Conservation (phyloP, 208 protist species). For the Leishmania aethiopica region DNA sequence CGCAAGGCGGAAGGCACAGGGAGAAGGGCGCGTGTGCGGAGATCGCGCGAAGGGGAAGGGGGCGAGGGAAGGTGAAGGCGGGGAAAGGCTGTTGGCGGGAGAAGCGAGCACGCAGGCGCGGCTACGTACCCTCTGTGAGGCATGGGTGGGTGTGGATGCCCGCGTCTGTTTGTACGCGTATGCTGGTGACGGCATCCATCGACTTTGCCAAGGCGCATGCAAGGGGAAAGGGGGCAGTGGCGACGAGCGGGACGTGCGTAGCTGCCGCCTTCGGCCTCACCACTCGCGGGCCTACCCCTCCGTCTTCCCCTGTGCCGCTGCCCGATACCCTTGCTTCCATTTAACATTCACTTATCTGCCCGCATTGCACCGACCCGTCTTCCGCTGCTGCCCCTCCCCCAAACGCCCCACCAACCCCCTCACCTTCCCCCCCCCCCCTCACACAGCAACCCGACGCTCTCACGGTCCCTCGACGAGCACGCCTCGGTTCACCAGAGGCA, state of each 20-base stretch:
- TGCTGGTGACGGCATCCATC: not conserved
- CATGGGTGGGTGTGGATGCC: not conserved
- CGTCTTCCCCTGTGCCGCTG: not conserved
- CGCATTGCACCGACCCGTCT: not conserved
- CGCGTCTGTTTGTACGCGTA: not conserved
- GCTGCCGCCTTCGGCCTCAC: not conserved
- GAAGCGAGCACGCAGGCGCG: not conserved
- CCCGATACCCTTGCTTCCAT: not conserved
- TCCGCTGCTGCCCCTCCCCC: not conserved
- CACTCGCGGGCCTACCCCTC: not conserved
- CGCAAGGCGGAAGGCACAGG: too few species aligned
- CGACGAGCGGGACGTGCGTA: not conserved
- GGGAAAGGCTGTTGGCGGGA: not conserved
- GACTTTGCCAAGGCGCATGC: not conserved
- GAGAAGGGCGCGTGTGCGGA: not conserved
- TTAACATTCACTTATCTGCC: not conserved
- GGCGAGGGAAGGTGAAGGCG: not conserved
- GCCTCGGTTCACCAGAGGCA: not conserved
- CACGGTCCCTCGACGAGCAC: not conserved
- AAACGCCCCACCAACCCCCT: not conserved
- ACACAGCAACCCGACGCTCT: not conserved
- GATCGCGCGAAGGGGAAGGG: not conserved
- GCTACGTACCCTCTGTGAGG: not conserved
- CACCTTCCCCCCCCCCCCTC: not conserved
- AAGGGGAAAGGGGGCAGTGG: not conserved